Conservation (phyloP, 2,329 filamentous ascomycete species). For the Ophiostoma pallidulum region DNA sequence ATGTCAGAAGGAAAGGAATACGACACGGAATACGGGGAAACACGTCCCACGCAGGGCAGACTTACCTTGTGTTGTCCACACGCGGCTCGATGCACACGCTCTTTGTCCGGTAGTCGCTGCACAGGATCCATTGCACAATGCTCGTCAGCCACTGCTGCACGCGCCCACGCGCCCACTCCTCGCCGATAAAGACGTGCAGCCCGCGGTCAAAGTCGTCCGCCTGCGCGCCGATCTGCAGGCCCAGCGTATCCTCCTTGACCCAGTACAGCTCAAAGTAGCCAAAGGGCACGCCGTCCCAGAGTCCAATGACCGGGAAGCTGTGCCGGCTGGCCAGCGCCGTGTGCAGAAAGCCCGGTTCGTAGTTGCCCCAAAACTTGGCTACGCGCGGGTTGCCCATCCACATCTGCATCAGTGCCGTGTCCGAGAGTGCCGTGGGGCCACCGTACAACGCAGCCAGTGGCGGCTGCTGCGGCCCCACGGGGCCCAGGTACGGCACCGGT, state of each 20-base stretch:
- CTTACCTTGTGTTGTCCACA: constrained; percentile 81
- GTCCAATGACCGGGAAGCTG: constrained; percentile 82
- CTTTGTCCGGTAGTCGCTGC: constrained; percentile 71
- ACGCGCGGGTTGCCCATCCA: constrained; percentile 90
- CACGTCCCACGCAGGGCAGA: too few relatives aligned
- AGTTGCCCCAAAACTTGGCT: constrained; percentile 70
- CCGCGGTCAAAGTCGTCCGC: constrained; percentile 79
- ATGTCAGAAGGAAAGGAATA: neutral
- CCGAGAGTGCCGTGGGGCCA: constrained; percentile 38
- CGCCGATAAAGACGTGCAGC: constrained; percentile 79
- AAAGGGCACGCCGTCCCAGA: constrained; percentile 92
- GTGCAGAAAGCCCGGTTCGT: constrained; percentile 56
- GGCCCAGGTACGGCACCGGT: constrained; percentile 56
- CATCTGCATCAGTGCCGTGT: constrained; percentile 56
- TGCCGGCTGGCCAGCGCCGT: constrained; percentile 57
- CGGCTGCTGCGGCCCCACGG: constrained; percentile 33
- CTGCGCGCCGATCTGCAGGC: constrained; percentile 48
- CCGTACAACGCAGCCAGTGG: constrained; percentile 25
- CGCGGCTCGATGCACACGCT: constrained; percentile 79
- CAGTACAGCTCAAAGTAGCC: constrained; percentile 98
- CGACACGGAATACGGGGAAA: too few relatives aligned
- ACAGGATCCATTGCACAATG: constrained; percentile 76
- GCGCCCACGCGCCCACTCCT: constrained; percentile 81
- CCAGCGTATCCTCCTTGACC: constrained; percentile 84
- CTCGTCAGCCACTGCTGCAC: constrained; percentile 76